Conservation (phyloP, 1,284 basidiomycete genomes). For the Coniferiporia sulphurascens region DNA sequence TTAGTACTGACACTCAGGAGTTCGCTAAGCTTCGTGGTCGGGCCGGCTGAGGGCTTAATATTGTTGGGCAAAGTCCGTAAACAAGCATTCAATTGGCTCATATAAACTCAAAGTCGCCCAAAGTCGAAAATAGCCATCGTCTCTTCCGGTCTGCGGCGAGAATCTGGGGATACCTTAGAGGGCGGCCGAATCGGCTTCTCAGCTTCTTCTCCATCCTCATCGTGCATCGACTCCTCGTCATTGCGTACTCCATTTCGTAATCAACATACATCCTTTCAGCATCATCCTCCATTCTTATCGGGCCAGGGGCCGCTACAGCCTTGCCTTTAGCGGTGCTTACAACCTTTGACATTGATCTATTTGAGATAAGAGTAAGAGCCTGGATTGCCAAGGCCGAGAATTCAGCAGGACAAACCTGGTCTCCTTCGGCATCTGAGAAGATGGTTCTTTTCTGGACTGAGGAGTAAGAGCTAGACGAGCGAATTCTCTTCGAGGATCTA, state of each 20-base stretch:
- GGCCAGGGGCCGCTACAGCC: constrained; percentile 41
- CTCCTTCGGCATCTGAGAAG: constrained; percentile 67
- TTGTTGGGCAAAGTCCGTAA: constrained; percentile 88
- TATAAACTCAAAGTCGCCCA: constrained; percentile 83
- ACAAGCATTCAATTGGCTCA: constrained; percentile 81
- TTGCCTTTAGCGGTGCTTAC: constrained; percentile 62
- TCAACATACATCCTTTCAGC: constrained; percentile 71
- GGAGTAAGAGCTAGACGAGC: constrained; percentile 53
- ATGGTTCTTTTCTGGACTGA: constrained; percentile 48
- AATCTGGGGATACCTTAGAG: constrained; percentile 35
- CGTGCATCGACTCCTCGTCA: constrained; percentile 31
- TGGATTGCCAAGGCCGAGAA: constrained; percentile 16
- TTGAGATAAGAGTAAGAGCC: constrained; percentile 11
- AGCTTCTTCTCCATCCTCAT: constrained; percentile 34
- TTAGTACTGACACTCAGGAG: constrained; percentile 95
- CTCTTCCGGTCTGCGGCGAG: constrained; percentile 12
- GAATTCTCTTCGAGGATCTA: constrained; percentile 56
- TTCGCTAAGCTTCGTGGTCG: constrained; percentile 85
- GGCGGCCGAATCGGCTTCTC: constrained; percentile 27
- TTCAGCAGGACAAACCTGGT: constrained; percentile 41
- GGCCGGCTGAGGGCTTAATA: constrained; percentile 78
- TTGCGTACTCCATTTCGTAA: constrained; percentile 49
- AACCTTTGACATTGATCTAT: constrained; percentile 46
- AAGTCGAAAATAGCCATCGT: constrained; percentile 82
- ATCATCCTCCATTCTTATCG: constrained; percentile 66